Evolutionary conservation across 2,329 filamentous ascomycete genomes (phyloP).

Genomic region (Sporothrix humicola): DNA sequence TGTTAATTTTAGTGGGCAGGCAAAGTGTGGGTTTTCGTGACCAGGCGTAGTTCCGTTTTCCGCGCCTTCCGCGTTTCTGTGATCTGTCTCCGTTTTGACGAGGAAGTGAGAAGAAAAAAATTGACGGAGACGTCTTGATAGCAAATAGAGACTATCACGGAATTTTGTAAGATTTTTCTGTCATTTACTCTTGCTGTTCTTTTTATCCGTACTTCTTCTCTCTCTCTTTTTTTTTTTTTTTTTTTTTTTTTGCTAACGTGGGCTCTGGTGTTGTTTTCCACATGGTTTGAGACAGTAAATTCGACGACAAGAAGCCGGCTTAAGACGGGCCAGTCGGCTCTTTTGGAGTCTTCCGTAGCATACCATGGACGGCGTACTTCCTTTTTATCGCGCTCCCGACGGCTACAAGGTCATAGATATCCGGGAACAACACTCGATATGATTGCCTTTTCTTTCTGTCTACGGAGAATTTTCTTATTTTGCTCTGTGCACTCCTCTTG

Average conservation of each 20-base stretch:
- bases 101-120: background rate
- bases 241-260: background rate
- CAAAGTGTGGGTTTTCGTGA: background rate
- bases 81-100: background rate
- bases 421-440: background rate
- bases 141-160: background rate
- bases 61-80: background rate
- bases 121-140: background rate
- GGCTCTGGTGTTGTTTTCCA: too few relatives aligned
- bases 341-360: background rate
- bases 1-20: background rate
- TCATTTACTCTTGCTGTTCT: background rate
- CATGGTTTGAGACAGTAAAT: too few relatives aligned
- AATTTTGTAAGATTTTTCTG: background rate
- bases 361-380: background rate
- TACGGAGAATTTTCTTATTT: slow-evolving; percentile 5
- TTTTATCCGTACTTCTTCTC: background rate
- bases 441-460: background rate
- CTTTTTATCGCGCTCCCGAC: background rate
- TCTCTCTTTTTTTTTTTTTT: background rate
- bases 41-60: background rate
- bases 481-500: background rate
- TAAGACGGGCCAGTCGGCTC: background rate
- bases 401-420: background rate
- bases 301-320: background rate